phyloP scores from a whole-genome alignment of 208 protist species.

The Leishmania tropica region DNA sequence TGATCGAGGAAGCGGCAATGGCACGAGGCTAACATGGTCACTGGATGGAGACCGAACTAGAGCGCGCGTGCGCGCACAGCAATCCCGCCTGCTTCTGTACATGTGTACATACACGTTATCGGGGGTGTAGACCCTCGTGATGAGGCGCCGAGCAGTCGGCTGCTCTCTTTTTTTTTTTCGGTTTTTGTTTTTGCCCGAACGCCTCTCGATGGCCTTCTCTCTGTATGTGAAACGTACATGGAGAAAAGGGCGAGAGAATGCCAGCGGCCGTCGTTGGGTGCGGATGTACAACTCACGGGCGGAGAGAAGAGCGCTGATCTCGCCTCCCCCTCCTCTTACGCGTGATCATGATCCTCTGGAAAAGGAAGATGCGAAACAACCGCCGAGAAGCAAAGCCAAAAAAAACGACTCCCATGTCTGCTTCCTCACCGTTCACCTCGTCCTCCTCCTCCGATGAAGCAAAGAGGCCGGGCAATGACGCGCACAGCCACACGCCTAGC shows the following conservation, averaged over 20 bases:
- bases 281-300: not conserved
- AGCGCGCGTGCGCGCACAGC: not conserved
- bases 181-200: not conserved
- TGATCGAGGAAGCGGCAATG: not conserved
- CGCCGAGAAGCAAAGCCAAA: not conserved
- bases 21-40: not conserved
- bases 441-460: not conserved
- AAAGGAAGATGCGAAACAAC: not conserved
- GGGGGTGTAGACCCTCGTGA: no score
- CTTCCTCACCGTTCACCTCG: not conserved
- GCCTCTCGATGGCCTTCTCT: not conserved
- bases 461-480: not conserved
- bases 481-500: not conserved
- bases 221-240: not conserved
- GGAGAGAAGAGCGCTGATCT: not conserved
- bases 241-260: not conserved
- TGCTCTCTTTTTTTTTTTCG: no score
- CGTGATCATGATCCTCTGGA: not conserved
- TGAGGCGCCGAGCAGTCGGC: not conserved
- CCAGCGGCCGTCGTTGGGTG: not conserved
- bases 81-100: not conserved
- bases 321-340: not conserved
- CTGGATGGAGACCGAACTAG: not conserved
- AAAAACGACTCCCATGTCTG: not conserved
- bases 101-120: not conserved